A percentile compares a stretch with the other conserved stretches of the same genome.
Conservation (phyloP, 257 asterid genomes). For the Scutellaria galericulata region DNA sequence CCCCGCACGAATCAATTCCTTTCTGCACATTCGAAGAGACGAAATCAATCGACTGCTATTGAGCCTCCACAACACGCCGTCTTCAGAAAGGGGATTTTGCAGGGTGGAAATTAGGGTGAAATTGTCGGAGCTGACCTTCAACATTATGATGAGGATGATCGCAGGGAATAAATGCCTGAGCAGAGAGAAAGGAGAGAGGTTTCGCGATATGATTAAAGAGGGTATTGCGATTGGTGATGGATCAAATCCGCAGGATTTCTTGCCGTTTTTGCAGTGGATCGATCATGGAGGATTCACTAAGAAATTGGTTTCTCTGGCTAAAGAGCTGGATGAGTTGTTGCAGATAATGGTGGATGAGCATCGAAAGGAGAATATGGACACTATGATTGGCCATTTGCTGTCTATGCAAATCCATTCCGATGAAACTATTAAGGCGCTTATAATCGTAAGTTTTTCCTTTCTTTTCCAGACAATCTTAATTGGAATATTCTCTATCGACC, state of each 20-base stretch:
- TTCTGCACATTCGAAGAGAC: conserved; percentile 28
- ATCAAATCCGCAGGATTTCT: conserved; percentile 42
- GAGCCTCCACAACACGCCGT: neutral
- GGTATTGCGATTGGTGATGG: conserved; percentile 24
- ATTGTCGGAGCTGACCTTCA: conserved; percentile 34
- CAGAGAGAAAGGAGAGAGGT: neutral
- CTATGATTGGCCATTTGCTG: conserved; percentile 41
- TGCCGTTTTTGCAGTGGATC: conserved; percentile 44
- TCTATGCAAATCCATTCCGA: conserved; percentile 36
- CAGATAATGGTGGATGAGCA: conserved; percentile 40
- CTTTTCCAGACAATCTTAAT: no score
- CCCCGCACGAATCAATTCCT: conserved; percentile 27
- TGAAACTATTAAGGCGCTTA: conserved; percentile 40
- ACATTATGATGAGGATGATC: conserved; percentile 42
- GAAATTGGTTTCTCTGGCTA: conserved; percentile 18
- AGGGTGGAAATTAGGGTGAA: conserved; percentile 26
- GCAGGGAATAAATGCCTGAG: conserved; percentile 40
- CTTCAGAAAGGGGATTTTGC: neutral
- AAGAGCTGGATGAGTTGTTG: conserved; percentile 30
- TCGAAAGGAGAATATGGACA: conserved; percentile 33
- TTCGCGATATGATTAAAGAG: conserved; percentile 27
- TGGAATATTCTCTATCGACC: no score
- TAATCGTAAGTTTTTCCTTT: conserved; percentile 26
- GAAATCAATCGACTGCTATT: conserved; percentile 28
- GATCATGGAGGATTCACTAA: conserved; percentile 38